Percentiles rank a stretch among this genome's conserved stretches.
phyloP scores from a whole-genome alignment of 352 stramenopile species.

The Pythium brachiatum region DNA sequence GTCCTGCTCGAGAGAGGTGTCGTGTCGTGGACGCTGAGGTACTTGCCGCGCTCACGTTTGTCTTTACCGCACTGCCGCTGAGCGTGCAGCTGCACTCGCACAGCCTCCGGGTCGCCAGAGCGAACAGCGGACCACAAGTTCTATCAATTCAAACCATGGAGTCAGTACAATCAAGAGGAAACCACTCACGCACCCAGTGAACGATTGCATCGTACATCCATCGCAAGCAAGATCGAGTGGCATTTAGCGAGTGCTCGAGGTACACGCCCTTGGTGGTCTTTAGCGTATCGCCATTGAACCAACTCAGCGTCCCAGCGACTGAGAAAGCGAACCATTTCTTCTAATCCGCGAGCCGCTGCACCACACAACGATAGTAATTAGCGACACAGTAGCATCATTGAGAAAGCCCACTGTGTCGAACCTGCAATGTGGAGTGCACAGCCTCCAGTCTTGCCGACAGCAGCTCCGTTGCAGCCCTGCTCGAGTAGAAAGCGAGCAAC shows the following conservation, averaged over 20 bases:
- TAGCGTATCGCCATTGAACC: constrained; percentile 26
- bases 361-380: background rate
- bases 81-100: constrained; percentile 1
- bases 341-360: constrained; percentile 25
- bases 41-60: background rate
- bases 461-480: constrained; percentile 28
- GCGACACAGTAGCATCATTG: background rate
- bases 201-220: constrained; percentile 27
- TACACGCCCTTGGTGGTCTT: constrained; percentile 38
- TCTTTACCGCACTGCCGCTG: background rate
- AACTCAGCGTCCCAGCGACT: constrained; percentile 48
- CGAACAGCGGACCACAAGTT: constrained; percentile 22
- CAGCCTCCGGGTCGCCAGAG: background rate
- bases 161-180: background rate
- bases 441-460: constrained; percentile 33
- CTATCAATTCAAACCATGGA: background rate
- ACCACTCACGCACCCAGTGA: background rate
- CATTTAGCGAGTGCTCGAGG: constrained; percentile 36
- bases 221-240: constrained; percentile 22
- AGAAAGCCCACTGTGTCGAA: constrained; percentile 13
- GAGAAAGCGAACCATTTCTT: constrained; percentile 35
- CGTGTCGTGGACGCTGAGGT: constrained; percentile 25
- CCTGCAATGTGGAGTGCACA: constrained; percentile 51
- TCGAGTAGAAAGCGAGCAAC: constrained; percentile 32
- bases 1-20: constrained; percentile 36